Base-by-base conservation (phyloP, 805 yeast species). In the Clavispora vitiphila region DNA sequence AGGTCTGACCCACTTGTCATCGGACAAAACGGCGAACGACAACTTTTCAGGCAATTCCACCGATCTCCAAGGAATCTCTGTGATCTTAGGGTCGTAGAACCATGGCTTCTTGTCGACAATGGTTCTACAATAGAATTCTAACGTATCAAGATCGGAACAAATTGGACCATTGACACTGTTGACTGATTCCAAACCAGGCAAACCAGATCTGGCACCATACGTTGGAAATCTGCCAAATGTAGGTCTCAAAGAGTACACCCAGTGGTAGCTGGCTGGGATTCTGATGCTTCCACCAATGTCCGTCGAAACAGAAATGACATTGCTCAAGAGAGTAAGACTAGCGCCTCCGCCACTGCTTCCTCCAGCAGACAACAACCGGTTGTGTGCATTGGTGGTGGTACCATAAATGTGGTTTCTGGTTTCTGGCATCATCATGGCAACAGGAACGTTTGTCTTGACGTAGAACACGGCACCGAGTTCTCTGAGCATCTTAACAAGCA, bases 261-360 rank as follows among this genome's bases (percentile, higher is more conserved):
- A 68, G 34, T 65, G 64, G 45, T 58, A 63, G 22, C 71, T 59
- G 8, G 78, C 70, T 1, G 81, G 81, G 32, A 65, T 64, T 40
- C 81, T 61, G 26, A 76, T 62, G 12, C 71, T 61, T 10, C 81
- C 81, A 22, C 80, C 81, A 39, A 75, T 71, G 49, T 77, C 81
- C 11, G 75, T 68, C 12, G 83, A 83, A 35, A 79, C 54, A 16
- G 83, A 83, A 25, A 76, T 38, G 7, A 69, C 64, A n/a, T 76
- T 65, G 4, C 78, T 78, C 41, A 70, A 46, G 1, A 69, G 69
- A 8, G 72, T 50, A 21, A 77, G 52, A 8, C 78, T 75, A 6
- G 74, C 77, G 37, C 75, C 80, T 34, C 81, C 81, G 7, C 80
- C 79, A 11, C 77, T 69, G 8, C 77, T 71, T 0, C 81, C 81